phyloP scores from a whole-genome alignment of 1,139 yeast genomes.

The Blastobotrys capitulatus region DNA sequence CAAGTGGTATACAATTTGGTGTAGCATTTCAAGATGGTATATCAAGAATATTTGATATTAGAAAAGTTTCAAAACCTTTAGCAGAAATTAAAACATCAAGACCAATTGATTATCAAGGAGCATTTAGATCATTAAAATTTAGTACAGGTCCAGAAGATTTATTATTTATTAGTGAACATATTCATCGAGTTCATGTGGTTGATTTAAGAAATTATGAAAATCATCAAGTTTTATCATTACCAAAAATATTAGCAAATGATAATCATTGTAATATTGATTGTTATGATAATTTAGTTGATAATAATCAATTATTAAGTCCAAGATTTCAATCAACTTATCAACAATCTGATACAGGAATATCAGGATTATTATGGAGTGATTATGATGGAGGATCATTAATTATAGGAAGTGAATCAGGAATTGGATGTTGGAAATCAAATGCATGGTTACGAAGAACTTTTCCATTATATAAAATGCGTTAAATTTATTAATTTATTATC shows the following conservation, averaged over 20 bases:
- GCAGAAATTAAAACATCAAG: slow-evolving; percentile 37
- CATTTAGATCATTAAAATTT: slow-evolving; percentile 63
- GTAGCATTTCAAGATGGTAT: slow-evolving; percentile 83
- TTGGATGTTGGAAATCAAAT: slow-evolving; percentile 32
- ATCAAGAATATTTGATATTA: slow-evolving; percentile 67
- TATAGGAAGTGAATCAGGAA: slow-evolving; percentile 35
- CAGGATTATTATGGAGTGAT: slow-evolving; percentile 34
- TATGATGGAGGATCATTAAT: slow-evolving; percentile 34
- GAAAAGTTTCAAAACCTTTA: slow-evolving; percentile 44
- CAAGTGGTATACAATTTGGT: slow-evolving; percentile 67
- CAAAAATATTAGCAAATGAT: slow-evolving; percentile 21
- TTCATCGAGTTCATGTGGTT: slow-evolving; percentile 76
- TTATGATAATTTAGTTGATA: slow-evolving; percentile 15
- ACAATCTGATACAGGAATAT: slow-evolving; percentile 29
- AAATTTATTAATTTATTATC: not conserved
- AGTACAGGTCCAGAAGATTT: slow-evolving; percentile 70
- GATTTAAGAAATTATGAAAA: slow-evolving; percentile 67
- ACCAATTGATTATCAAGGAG: slow-evolving; percentile 40
- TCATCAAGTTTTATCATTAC: slow-evolving; percentile 69
- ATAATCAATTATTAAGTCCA: slow-evolving; percentile 2
- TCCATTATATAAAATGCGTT: slow-evolving; percentile 17
- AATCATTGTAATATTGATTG: slow-evolving; percentile 15
- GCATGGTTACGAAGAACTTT: slow-evolving; percentile 28
- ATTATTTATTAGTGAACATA: slow-evolving; percentile 74
- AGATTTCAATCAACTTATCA: not conserved